Percentiles rank a stretch among this genome's conserved stretches.
Conservation (phyloP, 73 alveolate genomes). For the Symbiodinium natans region DNA sequence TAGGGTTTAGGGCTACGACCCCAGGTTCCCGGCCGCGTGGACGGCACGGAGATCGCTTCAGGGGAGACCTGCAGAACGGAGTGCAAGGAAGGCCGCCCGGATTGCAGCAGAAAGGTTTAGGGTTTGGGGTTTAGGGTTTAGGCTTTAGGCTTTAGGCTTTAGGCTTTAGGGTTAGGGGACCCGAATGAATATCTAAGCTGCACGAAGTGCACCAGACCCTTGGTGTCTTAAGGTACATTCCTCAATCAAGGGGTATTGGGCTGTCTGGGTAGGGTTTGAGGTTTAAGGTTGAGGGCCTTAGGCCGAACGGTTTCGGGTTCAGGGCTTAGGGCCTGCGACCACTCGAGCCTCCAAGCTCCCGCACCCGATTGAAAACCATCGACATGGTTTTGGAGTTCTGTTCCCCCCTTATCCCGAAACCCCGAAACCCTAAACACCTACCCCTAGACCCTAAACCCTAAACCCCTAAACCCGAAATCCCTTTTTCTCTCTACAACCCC, state of each 20-base stretch:
- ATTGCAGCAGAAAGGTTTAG: neutral
- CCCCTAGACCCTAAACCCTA: too few species aligned
- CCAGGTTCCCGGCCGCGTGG: constrained; percentile 61
- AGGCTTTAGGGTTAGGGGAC: neutral
- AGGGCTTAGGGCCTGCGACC: neutral
- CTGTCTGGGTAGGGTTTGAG: too few species aligned
- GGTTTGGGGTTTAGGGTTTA: neutral
- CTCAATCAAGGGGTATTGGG: too few species aligned
- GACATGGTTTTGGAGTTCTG: too few species aligned
- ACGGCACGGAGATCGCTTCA: constrained; percentile 58
- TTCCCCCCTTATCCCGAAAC: too few species aligned
- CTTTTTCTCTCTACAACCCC: neutral
- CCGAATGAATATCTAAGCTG: too few species aligned
- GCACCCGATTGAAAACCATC: neutral
- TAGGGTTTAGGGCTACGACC: neutral
- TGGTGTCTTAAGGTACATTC: too few species aligned
- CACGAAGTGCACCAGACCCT: too few species aligned
- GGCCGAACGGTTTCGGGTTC: neutral
- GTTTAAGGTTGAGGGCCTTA: neutral
- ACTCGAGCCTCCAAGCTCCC: neutral
- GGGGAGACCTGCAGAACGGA: constrained; percentile 73
- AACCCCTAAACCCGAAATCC: neutral
- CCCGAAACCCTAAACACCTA: too few species aligned
- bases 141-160: neutral
- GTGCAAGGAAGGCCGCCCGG: constrained; percentile 37